Evolutionary conservation across 768 basidiomycete species (phyloP).

Genomic region (Pleurotus citrinopileatus): DNA sequence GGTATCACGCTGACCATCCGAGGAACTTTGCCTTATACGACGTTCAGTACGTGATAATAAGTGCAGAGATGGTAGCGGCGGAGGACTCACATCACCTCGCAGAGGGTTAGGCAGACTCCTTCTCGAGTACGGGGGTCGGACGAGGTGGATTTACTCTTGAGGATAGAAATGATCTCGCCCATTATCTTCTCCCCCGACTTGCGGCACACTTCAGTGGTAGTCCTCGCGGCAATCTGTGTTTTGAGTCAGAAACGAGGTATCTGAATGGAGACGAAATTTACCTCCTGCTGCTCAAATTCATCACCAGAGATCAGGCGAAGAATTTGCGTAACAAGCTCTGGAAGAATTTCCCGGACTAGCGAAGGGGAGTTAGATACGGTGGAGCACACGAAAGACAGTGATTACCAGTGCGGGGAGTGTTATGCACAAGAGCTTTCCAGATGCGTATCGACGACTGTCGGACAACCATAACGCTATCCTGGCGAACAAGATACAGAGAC

Average conservation of each 20-base stretch:
- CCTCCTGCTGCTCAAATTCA: constrained; percentile 89
- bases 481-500: constrained; percentile 88
- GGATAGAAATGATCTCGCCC: constrained; percentile 76
- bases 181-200: constrained; percentile 94
- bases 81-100: constrained; percentile 81
- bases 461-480: constrained; percentile 87
- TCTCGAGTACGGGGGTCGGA: constrained; percentile 65
- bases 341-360: constrained; percentile 85
- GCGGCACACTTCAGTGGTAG: constrained; percentile 84
- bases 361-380: not conserved
- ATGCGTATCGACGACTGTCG: constrained; percentile 91
- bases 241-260: constrained; percentile 1
- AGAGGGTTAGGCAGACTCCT: constrained; percentile 85
- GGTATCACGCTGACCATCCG: constrained; percentile 79
- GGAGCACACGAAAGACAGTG: no score
- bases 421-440: constrained; percentile 97
- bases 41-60: not conserved
- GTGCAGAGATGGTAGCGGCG: no score
- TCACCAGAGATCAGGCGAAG: constrained; percentile 74
- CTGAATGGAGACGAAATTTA: constrained; percentile 23
- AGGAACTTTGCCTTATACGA: constrained; percentile 68
- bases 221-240: constrained; percentile 84
- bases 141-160: constrained; percentile 65
- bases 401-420: constrained; percentile 87
- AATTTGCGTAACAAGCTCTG: constrained; percentile 77